Base-by-base conservation (phyloP, 768 basidiomycete genomes). In the Coprinellus micaceus region DNA sequence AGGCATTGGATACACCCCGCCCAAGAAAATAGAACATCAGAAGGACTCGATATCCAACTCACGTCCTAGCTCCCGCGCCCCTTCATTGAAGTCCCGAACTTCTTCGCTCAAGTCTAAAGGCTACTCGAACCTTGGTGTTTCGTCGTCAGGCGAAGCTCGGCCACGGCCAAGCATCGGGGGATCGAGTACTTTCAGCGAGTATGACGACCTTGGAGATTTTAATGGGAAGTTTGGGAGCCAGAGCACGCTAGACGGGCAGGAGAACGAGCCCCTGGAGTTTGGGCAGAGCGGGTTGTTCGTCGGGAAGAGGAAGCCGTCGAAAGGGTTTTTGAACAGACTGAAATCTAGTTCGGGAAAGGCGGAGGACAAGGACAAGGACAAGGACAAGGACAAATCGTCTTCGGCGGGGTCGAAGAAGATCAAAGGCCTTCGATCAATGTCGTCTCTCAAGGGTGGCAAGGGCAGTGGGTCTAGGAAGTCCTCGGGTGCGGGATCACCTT, bases 131-230 rank as follows among this genome's bases (percentile, higher is more conserved):
- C 67, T 67, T 28, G 66, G 67, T 52, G 60, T 63, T 13, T 66
- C 70, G 75, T 60, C 61, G 73, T 52, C 59, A 58, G 19, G 64
- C 67, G 44, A 82, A 60, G 63, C 66, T 29, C 69, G 70, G 53
- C 78, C 84, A 28, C 79, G 90, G 19, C 88, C 85, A 48, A 93
- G 91, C 61, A 70, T 84, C n/a, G 82, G 40, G 5, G 40, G 80
- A 15, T 87, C 88, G 2, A 83, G 84, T 63, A 74, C 76, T 29
- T 90, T 89, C 69, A 91, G 89, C 65, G 91, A 93, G 61, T 94
- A 94, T 60, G 91, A 94, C 59, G 91, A 94, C 70, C 69, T 94
- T 46, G 78, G 83, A 21, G 91, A 94, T 66, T 94, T 94, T 52
- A 88, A 92, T 29, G 91, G 91, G 40, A 81, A 88, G 9, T 94